Evolutionary conservation across 192 early-diverging fungal species (phyloP).

Genomic region (Dissophora globulifera): DNA sequence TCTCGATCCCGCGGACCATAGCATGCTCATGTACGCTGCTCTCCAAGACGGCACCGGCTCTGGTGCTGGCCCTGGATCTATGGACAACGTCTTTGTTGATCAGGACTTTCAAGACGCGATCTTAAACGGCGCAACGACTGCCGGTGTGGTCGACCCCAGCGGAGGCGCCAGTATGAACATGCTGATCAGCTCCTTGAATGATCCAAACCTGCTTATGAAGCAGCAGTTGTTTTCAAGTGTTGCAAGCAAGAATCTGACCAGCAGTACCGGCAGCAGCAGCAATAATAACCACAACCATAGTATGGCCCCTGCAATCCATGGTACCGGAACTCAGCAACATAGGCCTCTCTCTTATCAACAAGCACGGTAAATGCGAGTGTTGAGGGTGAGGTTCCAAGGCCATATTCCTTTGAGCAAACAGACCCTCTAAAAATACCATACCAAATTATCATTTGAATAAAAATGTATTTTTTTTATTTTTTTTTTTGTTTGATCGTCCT

Average conservation of each 20-base stretch:
- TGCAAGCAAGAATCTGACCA: conserved; percentile 6
- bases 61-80: not conserved
- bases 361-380: too few relatives aligned
- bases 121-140: not conserved
- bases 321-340: too few relatives aligned
- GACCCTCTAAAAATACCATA: too few relatives aligned
- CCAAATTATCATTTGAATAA: too few relatives aligned
- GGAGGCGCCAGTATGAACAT: not conserved
- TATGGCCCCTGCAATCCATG: too few relatives aligned
- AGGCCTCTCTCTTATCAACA: not conserved
- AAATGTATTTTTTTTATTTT: too few relatives aligned
- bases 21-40: not conserved
- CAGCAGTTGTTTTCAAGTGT: conserved; percentile 27
- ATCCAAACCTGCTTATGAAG: conserved; percentile 14
- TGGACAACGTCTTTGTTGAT: not conserved
- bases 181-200: conserved; percentile 28
- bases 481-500: too few relatives aligned
- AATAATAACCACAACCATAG: conserved; percentile 8
- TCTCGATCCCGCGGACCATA: not conserved
- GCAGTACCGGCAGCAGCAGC: conserved; percentile 7
- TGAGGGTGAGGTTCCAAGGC: too few relatives aligned
- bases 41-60: too few relatives aligned
- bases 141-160: not conserved
- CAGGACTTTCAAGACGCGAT: not conserved
- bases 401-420: too few relatives aligned